Conservation (phyloP, 345 rosid species). For the Durio zibethinus region DNA sequence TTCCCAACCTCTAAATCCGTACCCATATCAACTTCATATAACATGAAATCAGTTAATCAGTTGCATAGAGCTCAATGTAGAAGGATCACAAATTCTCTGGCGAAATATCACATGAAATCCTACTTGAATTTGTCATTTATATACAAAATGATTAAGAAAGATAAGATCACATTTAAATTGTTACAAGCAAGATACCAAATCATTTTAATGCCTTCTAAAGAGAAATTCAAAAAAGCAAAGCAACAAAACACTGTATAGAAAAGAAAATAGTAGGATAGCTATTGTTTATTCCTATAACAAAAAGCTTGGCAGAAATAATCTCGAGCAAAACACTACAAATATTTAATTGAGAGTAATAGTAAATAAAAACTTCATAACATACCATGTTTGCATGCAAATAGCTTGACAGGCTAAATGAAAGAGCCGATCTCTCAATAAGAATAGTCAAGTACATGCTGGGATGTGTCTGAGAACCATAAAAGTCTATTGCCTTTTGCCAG, state of each 20-base stretch:
- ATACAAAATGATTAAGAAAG: not conserved
- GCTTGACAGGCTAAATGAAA: slow-evolving; percentile 52
- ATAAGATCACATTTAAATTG: not conserved
- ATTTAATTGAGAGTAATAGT: not conserved
- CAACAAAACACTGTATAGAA: not conserved
- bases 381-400: slow-evolving; percentile 52
- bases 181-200: not conserved
- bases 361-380: slow-evolving; percentile 24
- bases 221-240: not conserved
- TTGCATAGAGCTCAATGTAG: not conserved
- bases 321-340: not conserved
- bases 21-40: not conserved
- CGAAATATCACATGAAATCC: not conserved
- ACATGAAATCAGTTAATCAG: not conserved
- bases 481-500: slow-evolving; percentile 79
- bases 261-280: not conserved
- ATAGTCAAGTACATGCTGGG: slow-evolving; percentile 77
- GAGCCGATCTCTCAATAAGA: slow-evolving; percentile 66
- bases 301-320: not conserved
- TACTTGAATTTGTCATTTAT: not conserved
- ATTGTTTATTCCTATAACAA: not conserved
- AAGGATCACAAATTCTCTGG: not conserved
- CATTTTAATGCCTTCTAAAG: not conserved
- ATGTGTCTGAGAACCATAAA: slow-evolving; percentile 64
- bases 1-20: not conserved